Evolutionary conservation across 2,329 filamentous ascomycete genomes (phyloP), one percentile per base, ranked within the genome.

Genomic region (Ramichloridium luteum): DNA sequence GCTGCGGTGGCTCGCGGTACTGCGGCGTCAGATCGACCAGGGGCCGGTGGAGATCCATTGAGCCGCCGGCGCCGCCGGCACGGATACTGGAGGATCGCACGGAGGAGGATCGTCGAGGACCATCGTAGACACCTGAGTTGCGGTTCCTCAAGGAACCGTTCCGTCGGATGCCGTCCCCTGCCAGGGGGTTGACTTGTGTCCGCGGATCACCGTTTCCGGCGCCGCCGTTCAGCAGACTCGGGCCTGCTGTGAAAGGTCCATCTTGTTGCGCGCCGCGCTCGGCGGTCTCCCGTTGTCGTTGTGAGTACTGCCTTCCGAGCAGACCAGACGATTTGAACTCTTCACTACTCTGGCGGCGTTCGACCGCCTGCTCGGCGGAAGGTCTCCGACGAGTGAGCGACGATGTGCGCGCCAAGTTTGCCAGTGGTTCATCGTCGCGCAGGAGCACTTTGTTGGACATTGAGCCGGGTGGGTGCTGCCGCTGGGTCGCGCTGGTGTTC

Each of bases 11-110:
- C 39, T 80, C 75, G 30, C 68, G 64, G 47, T 77, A 79, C 29
- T 65, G 62, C 0, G 74, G 73, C 0, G 74, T 75, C 25, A 84
- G 64, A 46, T 81, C 79, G 16, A 85, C 57, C 4, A 85, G 63
- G 2, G 80, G 78, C 30, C 65, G 60, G 25, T 56, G 54, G 4
- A 67, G 49, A 34, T 60, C 55, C 23, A 53, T 48, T 14, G 58
- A 57, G 22, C 25, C 31, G 28, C 30, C 33, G n/a, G 34, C 37
- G n/a, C 27, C 8, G 16, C 27, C 16, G 18, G 8, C 13, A 13
- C 13, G 25, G 6, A n/a, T 13, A 15, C 16, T 26, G 2, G 46
- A 46, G 17, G 16, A 10, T 14, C 31, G 30, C 14, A 28, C 26
- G 20, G 37, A 43, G 16, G 35, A 18, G n/a, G 20, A 29, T 30